Evolutionary conservation across 331 rosid species (phyloP).

Genomic region (Quercus phellos): DNA sequence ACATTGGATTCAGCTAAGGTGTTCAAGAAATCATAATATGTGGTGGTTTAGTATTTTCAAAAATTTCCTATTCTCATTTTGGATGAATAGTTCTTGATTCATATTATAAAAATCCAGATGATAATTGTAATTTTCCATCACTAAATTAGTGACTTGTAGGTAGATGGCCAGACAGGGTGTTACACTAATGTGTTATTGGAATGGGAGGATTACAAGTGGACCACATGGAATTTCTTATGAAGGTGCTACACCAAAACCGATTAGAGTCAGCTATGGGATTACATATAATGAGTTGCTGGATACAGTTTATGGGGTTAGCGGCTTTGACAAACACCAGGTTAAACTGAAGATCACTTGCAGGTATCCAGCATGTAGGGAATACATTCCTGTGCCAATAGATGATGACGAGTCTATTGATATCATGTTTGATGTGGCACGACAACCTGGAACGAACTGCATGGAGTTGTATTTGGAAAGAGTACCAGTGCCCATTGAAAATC

Average conservation of each 20-base stretch:
- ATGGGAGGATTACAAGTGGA: conserved; percentile 20
- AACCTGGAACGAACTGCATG: conserved; percentile 23
- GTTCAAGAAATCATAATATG: not conserved
- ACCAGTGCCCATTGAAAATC: conserved; percentile 1
- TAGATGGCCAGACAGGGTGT: conserved; percentile 25
- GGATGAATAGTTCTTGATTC: not conserved
- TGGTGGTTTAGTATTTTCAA: not conserved
- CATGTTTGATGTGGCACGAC: conserved; percentile 24
- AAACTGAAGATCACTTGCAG: conserved; percentile 24
- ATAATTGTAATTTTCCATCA: not conserved
- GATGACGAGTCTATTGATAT: conserved; percentile 24
- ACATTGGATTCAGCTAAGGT: not conserved
- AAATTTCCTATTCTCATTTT: not conserved
- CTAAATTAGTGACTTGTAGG: conserved; percentile 10
- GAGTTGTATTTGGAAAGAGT: conserved; percentile 22
- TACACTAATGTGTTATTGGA: conserved; percentile 29
- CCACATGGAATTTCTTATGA: conserved; percentile 25
- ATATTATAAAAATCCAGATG: not conserved
- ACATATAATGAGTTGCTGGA: conserved; percentile 20
- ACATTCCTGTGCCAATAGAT: conserved; percentile 24
- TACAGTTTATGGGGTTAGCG: conserved; percentile 13
- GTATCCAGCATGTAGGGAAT: conserved; percentile 28
- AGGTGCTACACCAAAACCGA: conserved; percentile 24
- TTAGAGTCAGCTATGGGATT: conserved; percentile 22
- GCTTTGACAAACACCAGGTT: conserved; percentile 15